Conservation (phyloP, 1,284 basidiomycete species). For the Ustilago crameri region DNA sequence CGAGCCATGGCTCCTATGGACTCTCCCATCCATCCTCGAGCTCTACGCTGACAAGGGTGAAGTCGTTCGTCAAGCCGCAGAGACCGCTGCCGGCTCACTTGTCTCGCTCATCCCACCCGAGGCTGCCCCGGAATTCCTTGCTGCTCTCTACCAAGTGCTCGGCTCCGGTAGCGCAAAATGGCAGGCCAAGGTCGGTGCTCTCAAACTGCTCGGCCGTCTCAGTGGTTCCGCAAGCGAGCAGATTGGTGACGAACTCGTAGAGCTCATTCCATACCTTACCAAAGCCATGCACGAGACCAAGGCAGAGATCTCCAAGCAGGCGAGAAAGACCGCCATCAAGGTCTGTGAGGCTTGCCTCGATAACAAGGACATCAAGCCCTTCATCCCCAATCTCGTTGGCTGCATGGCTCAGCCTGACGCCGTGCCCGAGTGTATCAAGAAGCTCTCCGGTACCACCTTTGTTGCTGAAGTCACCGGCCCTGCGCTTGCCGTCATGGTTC, state of each 20-base stretch:
- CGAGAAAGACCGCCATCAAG: slow-evolving; percentile 90
- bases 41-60: slow-evolving; percentile 95
- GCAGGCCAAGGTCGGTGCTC: slow-evolving; percentile 91
- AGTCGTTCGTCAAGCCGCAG: slow-evolving; percentile 84
- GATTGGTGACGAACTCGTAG: slow-evolving; percentile 85
- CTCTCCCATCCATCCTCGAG: slow-evolving; percentile 83
- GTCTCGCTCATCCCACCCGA: slow-evolving; percentile 85
- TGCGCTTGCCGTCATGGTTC: slow-evolving; percentile 93
- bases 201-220: slow-evolving; percentile 79
- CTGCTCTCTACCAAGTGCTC: slow-evolving; percentile 78
- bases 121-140: slow-evolving; percentile 77
- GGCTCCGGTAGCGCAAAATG: slow-evolving; percentile 83
- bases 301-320: slow-evolving; percentile 87
- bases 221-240: slow-evolving; percentile 78
- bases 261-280: slow-evolving; percentile 87
- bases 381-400: slow-evolving; percentile 87
- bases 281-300: slow-evolving; percentile 97
- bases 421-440: slow-evolving; percentile 94
- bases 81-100: slow-evolving; percentile 84
- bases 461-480: slow-evolving; percentile 97
- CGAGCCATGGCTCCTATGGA: slow-evolving; percentile 83
- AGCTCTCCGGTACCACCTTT: slow-evolving; percentile 91
- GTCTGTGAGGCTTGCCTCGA: slow-evolving; percentile 89
- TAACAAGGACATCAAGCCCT: slow-evolving; percentile 91
- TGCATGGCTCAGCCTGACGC: slow-evolving; percentile 84